Conservation (phyloP, 306 rosid genomes). For the Gleditsia sinensis region DNA sequence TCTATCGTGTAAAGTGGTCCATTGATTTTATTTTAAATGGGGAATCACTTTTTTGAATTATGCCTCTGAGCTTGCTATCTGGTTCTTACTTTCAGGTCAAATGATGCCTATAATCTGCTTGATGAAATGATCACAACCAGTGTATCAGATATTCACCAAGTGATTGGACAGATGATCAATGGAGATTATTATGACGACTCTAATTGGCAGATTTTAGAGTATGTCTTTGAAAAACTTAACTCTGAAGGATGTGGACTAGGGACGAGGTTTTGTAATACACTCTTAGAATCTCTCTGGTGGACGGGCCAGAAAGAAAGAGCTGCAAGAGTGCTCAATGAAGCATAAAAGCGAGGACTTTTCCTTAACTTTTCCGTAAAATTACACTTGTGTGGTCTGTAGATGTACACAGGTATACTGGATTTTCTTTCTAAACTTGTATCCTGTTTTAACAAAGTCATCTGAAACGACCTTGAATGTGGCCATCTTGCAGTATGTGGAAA, state of each 20-base stretch:
- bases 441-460: conserved; percentile 9
- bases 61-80: conserved; percentile 13
- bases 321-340: conserved; percentile 88
- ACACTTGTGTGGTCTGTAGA: conserved; percentile 86
- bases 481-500: conserved; percentile 82
- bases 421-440: conserved; percentile 29
- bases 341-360: conserved; percentile 81
- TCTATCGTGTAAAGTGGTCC: neutral
- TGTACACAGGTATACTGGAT: conserved; percentile 74
- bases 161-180: conserved; percentile 87
- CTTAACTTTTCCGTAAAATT: conserved; percentile 81
- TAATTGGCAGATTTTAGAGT: conserved; percentile 98
- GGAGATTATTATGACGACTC: conserved; percentile 93
- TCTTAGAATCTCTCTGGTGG: conserved; percentile 97
- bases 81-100: conserved; percentile 62
- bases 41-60: neutral
- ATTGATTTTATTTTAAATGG: conserved; percentile 5
- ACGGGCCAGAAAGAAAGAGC: conserved; percentile 90
- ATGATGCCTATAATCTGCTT: conserved; percentile 72
- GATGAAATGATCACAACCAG: conserved; percentile 73
- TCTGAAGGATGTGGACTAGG: conserved; percentile 87
- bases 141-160: conserved; percentile 86
- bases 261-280: conserved; percentile 81
- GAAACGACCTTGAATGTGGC: conserved; percentile 31
- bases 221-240: conserved; percentile 89